Conservation (phyloP, 208 protist genomes). For the Strigomonas galati region DNA sequence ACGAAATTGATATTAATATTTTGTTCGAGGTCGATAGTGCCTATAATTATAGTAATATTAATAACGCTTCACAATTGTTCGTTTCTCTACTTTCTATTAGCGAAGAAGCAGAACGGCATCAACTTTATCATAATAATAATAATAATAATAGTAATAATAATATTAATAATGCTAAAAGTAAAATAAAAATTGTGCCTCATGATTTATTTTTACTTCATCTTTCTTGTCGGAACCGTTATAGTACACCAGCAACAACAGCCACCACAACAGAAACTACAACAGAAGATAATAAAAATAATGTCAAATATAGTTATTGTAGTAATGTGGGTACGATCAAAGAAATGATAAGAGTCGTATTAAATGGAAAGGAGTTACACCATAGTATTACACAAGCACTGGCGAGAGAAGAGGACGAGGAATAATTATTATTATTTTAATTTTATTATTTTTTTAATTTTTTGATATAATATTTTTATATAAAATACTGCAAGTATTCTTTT, state of each 20-base stretch:
- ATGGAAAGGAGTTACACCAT: background rate
- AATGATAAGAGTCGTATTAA: background rate
- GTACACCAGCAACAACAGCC: no score
- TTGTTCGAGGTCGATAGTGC: background rate
- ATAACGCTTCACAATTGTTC: background rate
- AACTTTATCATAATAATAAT: background rate
- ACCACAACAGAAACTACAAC: background rate
- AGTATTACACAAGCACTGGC: background rate
- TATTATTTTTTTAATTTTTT: constrained; percentile 11
- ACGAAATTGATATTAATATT: background rate
- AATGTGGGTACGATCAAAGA: background rate
- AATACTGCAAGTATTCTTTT: no score
- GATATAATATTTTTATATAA: no score
- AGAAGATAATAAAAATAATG: background rate
- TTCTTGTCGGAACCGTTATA: background rate
- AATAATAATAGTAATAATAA: background rate
- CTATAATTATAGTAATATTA: background rate
- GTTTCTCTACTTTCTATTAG: background rate
- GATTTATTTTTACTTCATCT: background rate
- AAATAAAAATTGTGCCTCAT: background rate
- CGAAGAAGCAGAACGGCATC: background rate
- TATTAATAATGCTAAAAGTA: background rate
- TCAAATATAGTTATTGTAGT: background rate
- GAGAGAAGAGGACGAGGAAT: no score
- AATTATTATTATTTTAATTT: constrained; percentile 8